These are phyloP conservation scores for Phaeosphaeria sp. DNA, from an alignment of 2,329 filamentous ascomycete species.

Conservation along the genomic window DNA sequence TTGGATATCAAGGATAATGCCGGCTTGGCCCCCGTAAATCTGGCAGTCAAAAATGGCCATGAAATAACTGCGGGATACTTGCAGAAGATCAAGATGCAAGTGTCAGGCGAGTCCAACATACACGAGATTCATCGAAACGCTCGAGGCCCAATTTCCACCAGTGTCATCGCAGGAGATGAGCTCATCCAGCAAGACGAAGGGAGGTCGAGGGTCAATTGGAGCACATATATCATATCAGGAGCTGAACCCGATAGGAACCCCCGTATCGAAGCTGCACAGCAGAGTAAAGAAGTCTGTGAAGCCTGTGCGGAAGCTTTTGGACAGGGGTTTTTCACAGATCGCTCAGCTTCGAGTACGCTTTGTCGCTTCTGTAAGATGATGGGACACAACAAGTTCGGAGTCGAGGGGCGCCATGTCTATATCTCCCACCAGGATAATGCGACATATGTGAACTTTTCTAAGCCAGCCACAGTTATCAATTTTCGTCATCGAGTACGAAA, in stretches of 20 bases:
- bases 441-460: neutral
- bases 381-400: neutral
- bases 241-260: neutral
- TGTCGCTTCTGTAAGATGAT: neutral
- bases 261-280: neutral
- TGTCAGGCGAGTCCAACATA: neutral
- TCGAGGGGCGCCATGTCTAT: neutral
- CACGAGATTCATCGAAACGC: neutral
- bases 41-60: neutral
- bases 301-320: neutral
- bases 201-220: no score
- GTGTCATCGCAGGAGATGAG: no score
- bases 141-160: no score
- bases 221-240: no score
- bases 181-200: no score
- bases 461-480: no score
- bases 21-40: neutral
- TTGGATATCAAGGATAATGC: neutral
- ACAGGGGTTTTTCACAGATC: neutral
- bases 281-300: neutral
- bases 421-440: no score
- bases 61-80: neutral
- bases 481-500: neutral
- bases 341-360: no score
- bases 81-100: neutral